These are phyloP conservation scores for Conringia planisiliqua DNA, from an alignment of 345 rosid species.

Conservation along the genomic window DNA sequence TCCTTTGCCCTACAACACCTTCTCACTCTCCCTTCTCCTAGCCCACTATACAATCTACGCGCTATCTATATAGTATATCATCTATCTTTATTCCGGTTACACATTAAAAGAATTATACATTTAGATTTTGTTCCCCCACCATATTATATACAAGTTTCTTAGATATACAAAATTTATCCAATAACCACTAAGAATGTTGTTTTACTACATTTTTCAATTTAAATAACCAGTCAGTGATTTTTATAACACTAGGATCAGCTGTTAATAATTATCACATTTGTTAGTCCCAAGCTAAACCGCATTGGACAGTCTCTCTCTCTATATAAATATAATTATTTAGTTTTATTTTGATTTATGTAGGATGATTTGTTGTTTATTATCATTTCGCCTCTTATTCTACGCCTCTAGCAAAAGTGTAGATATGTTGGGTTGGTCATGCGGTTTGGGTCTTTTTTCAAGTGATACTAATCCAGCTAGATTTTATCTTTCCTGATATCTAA, in stretches of 20 bases:
- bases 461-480: not conserved
- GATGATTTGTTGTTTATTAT: not conserved
- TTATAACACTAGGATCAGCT: not conserved
- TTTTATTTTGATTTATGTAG: not conserved
- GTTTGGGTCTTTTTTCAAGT: not conserved
- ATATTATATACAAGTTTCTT: too few relatives aligned
- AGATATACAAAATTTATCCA: too few relatives aligned
- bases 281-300: not conserved
- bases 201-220: too few relatives aligned
- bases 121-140: not conserved
- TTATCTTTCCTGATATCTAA: not conserved
- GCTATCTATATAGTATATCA: slow-evolving; percentile 12
- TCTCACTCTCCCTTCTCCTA: slow-evolving; percentile 25
- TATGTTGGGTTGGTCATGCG: slow-evolving; percentile 36
- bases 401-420: slow-evolving; percentile 7
- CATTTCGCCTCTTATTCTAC: not conserved
- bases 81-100: not conserved
- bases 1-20: slow-evolving; percentile 27
- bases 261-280: not conserved
- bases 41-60: slow-evolving; percentile 39
- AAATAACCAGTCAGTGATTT: not conserved
- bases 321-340: too few relatives aligned
- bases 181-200: too few relatives aligned
- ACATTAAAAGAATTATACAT: not conserved
- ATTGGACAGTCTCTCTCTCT: not conserved